Conservation (phyloP, 2,329 filamentous ascomycete genomes). For the Colletotrichum euphorbiae region DNA sequence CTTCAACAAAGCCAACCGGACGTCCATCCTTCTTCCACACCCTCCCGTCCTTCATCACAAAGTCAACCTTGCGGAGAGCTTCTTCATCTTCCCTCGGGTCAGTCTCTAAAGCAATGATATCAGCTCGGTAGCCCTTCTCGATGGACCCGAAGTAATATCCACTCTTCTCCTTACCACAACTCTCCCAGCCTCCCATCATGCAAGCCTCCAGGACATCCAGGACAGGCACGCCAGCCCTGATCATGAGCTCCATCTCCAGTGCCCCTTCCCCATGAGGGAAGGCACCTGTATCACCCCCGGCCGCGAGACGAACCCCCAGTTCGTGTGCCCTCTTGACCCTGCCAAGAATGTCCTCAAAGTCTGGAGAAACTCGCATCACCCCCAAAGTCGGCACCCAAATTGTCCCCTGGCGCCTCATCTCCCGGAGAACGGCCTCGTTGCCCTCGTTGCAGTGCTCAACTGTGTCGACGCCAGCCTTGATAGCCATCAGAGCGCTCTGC, state of each 20-base stretch:
- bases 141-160: slow-evolving; percentile 65
- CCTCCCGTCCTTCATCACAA: slow-evolving; percentile 68
- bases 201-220: slow-evolving; percentile 62
- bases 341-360: slow-evolving; percentile 47
- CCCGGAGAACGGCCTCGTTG: slow-evolving; percentile 54
- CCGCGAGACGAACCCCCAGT: slow-evolving; percentile 60
- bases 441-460: slow-evolving; percentile 60
- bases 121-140: slow-evolving; percentile 60
- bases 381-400: slow-evolving; percentile 67
- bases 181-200: slow-evolving; percentile 66
- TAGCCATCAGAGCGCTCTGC: slow-evolving; percentile 58
- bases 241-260: slow-evolving; percentile 66
- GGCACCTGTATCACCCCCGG: slow-evolving; percentile 66
- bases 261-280: slow-evolving; percentile 65
- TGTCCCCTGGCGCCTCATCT: slow-evolving; percentile 56
- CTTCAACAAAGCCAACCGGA: slow-evolving; percentile 27
- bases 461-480: slow-evolving; percentile 58
- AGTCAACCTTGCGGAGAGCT: slow-evolving; percentile 60
- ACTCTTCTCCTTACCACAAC: slow-evolving; percentile 64
- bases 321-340: slow-evolving; percentile 57
- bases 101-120: slow-evolving; percentile 61
- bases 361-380: slow-evolving; percentile 43
- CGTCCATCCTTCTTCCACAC: slow-evolving; percentile 58
- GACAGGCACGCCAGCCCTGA: slow-evolving; percentile 61
- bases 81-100: slow-evolving; percentile 55